A percentile compares a stretch with the other conserved stretches of the same genome.
phyloP scores from a whole-genome alignment of 164 flowering plant genomes.

The Hamamelis virginiana region DNA sequence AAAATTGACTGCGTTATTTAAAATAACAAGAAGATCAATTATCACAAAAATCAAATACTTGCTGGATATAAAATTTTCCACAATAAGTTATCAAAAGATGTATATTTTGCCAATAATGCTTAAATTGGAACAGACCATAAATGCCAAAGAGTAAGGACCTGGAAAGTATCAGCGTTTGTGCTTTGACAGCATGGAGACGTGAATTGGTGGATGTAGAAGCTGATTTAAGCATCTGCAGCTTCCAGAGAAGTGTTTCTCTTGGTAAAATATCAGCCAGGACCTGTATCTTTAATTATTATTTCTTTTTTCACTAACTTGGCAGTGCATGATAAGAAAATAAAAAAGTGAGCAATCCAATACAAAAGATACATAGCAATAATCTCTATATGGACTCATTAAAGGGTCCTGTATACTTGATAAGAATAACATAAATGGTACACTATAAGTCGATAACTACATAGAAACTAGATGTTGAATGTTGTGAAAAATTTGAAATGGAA shows the following conservation, averaged over 20 bases:
- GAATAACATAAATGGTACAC: too few relatives aligned
- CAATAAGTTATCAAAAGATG: too few relatives aligned
- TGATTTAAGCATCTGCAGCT: conserved; percentile 55
- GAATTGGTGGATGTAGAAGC: conserved; percentile 59
- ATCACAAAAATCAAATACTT: too few relatives aligned
- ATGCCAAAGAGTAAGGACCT: conserved; percentile 36
- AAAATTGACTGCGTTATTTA: too few relatives aligned
- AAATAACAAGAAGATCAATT: too few relatives aligned
- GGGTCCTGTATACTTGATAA: neutral
- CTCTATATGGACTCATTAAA: neutral
- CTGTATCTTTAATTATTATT: conserved; percentile 25
- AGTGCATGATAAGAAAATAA: too few relatives aligned
- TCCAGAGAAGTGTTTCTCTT: conserved; percentile 62
- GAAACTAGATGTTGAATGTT: too few relatives aligned
- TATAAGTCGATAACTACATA: neutral
- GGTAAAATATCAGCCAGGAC: conserved; percentile 51
- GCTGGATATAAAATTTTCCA: too few relatives aligned
- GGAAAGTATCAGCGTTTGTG: conserved; percentile 53
- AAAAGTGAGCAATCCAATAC: too few relatives aligned
- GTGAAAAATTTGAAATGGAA: too few relatives aligned
- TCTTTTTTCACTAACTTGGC: too few relatives aligned
- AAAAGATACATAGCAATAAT: neutral
- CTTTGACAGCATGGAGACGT: conserved; percentile 61
- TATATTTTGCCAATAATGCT: neutral
- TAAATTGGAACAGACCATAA: neutral